Evolutionary conservation across 2,329 filamentous ascomycete genomes (phyloP).

Genomic region (Stromatinia cepivora): DNA sequence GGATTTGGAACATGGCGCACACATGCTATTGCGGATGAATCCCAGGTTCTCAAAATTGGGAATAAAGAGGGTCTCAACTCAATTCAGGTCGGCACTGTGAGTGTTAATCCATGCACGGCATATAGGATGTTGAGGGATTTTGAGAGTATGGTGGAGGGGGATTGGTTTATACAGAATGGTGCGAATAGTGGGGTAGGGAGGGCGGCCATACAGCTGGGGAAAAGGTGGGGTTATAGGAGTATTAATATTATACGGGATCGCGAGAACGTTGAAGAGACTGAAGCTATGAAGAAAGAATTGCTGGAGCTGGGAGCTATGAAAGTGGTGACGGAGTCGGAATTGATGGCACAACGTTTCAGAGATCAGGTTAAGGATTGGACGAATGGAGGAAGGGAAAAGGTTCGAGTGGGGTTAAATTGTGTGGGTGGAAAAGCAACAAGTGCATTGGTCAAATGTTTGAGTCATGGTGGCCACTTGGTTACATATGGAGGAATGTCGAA

Average conservation of each 20-base stretch:
- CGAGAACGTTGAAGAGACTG: conserved; percentile 62
- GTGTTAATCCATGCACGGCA: conserved; percentile 90
- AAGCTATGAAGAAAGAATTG: conserved; percentile 61
- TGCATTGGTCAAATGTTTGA: conserved; percentile 72
- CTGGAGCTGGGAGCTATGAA: conserved; percentile 55
- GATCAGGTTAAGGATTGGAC: conserved; percentile 62
- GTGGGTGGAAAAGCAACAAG: conserved; percentile 86
- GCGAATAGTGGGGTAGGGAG: conserved; percentile 92
- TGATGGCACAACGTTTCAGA: conserved; percentile 48
- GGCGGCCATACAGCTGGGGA: conserved; percentile 84
- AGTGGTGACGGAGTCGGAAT: conserved; percentile 51
- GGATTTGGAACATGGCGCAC: conserved; percentile 95
- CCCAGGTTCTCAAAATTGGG: conserved; percentile 66
- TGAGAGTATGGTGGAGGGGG: conserved; percentile 62
- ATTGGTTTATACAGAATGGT: conserved; percentile 97
- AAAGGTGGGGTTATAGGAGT: conserved; percentile 83
- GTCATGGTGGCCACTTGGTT: conserved; percentile 71
- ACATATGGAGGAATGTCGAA: conserved; percentile 96
- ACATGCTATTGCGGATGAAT: conserved; percentile 68
- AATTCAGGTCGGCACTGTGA: conserved; percentile 81
- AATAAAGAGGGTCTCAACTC: conserved; percentile 69
- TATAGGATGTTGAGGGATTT: conserved; percentile 92
- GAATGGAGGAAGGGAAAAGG: conserved; percentile 65
- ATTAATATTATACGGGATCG: conserved; percentile 86
- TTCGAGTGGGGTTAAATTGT: conserved; percentile 85